These are phyloP conservation scores for Ceratopteris richardii DNA, from an alignment of 75 land plant genomes.

Conservation along the genomic window DNA sequence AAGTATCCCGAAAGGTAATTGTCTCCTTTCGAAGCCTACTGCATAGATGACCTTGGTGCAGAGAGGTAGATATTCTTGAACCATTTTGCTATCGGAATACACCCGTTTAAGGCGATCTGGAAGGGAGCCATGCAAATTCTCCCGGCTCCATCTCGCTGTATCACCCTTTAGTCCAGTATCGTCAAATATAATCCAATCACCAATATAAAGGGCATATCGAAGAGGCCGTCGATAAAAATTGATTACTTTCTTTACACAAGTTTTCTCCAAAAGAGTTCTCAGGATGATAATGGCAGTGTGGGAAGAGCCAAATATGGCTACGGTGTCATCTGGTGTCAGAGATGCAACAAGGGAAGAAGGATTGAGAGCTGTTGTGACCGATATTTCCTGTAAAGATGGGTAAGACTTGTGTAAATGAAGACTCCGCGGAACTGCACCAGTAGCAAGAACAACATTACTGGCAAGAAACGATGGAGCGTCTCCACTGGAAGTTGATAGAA, in stretches of 20 bases:
- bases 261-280: constrained; percentile 12
- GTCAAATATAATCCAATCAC: constrained; percentile 23
- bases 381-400: constrained; percentile 3
- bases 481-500: not conserved
- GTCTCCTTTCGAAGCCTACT: constrained; percentile 13
- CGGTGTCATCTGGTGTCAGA: constrained; percentile 12
- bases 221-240: constrained; percentile 15
- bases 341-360: constrained; percentile 6
- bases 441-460: constrained; percentile 6
- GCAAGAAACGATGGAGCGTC: constrained; percentile 1
- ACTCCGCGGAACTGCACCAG: not conserved
- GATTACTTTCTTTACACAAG: constrained; percentile 11
- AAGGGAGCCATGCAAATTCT: constrained; percentile 12
- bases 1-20: not conserved
- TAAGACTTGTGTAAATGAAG: not conserved
- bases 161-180: constrained; percentile 31
- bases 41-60: constrained; percentile 23
- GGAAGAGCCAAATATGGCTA: constrained; percentile 22
- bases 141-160: constrained; percentile 18
- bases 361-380: constrained; percentile 8
- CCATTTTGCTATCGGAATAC: not conserved
- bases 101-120: not conserved
- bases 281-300: constrained; percentile 17
- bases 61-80: constrained; percentile 5
- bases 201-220: constrained; percentile 19